phyloP scores from a whole-genome alignment of 2,329 filamentous ascomycete species.

The Scytalidium sp. region DNA sequence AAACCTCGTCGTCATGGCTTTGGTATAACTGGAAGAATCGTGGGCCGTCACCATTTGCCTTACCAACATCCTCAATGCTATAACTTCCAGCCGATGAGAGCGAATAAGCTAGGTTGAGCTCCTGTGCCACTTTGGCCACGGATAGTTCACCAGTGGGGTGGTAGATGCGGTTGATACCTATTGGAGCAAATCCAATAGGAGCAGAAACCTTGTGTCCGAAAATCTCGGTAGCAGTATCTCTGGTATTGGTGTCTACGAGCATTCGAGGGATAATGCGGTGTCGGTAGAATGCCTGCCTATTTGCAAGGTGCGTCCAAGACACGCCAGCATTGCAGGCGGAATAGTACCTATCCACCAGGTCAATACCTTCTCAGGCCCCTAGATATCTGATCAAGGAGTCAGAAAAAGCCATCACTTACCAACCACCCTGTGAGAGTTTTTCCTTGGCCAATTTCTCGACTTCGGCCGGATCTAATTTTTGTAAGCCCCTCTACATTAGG shows the following conservation, averaged over 20 bases:
- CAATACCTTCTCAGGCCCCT: not conserved
- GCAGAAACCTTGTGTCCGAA: conserved; percentile 58
- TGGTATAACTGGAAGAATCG: conserved; percentile 64
- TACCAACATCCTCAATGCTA: conserved; percentile 55
- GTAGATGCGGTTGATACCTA: conserved; percentile 66
- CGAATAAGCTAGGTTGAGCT: conserved; percentile 57
- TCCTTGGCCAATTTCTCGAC: conserved; percentile 56
- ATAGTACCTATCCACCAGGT: conserved; percentile 37
- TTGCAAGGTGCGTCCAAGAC: conserved; percentile 50
- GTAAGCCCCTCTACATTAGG: not conserved
- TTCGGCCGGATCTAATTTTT: conserved; percentile 52
- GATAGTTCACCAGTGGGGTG: conserved; percentile 54
- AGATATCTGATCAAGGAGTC: too few species aligned
- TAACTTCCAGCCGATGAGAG: conserved; percentile 51
- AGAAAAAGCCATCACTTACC: conserved; percentile 27
- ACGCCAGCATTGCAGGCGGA: conserved; percentile 55
- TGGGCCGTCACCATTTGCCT: conserved; percentile 48
- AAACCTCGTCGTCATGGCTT: conserved; percentile 60
- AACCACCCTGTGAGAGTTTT: conserved; percentile 54
- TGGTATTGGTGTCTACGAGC: conserved; percentile 57
- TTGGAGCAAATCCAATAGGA: conserved; percentile 62
- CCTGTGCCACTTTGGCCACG: conserved; percentile 57
- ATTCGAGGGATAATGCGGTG: conserved; percentile 60
- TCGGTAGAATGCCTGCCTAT: conserved; percentile 61
- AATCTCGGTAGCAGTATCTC: conserved; percentile 54